Base-by-base conservation (phyloP, 2,329 filamentous ascomycete species). In the Amauroascus verrucosus region DNA sequence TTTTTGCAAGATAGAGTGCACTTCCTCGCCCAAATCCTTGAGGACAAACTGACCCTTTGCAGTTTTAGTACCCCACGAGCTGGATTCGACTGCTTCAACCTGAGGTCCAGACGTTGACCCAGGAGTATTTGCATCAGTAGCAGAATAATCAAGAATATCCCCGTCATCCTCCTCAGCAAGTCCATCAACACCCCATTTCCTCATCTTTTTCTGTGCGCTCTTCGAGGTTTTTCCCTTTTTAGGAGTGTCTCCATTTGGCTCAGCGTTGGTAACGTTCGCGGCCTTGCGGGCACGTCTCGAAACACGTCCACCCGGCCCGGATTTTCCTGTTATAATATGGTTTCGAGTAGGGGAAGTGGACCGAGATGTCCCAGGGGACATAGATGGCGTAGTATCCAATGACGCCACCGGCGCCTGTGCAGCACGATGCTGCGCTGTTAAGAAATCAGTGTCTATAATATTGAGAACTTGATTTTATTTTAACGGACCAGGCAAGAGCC, bases 141-240 rank as follows among this genome's bases (percentile, higher is more conserved):
- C 79, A n/a, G 93, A 98, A 70, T 97, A 98, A 71, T 98, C 93
- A 32, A 98, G 77, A 55, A 87, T 81, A 14, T 84, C 77, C 56
- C 87, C 86, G 54, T 85, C 81, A 54, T 88, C 86, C 64, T 95
- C 91, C 59, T 90, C 87, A 6, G 88, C 88, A 61, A 85, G 75
- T 3, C 93, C 93, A 65, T 95, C 88, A 4, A 86, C 87, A 64
- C 90, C 87, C 93, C 93, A 98, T 65, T 86, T 89, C 58, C 93
- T 82, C 62, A 88, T 88, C 68, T 88, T 90, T 75, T 97, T 97
- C 7, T 73, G 76, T 11, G 76, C 70, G 59, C 81, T 82, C 50
- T 69, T 70, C 24, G 75, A 66, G 40, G 67, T 67, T 54, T 67
- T 74, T 65, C 60, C 74, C 68, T 82, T 87, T 63, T 81, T 83